A percentile compares a stretch with the other conserved stretches of the same genome.
These are phyloP conservation scores for Moesziomyces antarcticus DNA, from an alignment of 1,284 basidiomycete species.

Conservation along the genomic window DNA sequence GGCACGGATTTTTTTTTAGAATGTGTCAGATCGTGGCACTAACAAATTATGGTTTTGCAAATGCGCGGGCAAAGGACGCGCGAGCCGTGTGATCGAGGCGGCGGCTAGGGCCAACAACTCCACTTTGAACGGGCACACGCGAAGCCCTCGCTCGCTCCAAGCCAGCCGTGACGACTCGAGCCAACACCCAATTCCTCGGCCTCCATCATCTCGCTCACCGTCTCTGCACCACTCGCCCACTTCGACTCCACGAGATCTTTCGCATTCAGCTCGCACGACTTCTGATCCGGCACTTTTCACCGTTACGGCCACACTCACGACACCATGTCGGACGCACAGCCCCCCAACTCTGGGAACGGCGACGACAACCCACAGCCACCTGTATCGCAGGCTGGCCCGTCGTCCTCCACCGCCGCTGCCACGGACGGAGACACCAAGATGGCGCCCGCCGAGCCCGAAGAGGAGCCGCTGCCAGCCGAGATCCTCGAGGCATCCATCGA, in stretches of 20 bases:
- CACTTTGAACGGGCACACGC: constrained; percentile 12
- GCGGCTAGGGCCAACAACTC: constrained; percentile 11
- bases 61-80: constrained; percentile 22
- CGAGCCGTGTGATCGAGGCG: constrained; percentile 38
- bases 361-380: constrained; percentile 19
- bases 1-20: neutral
- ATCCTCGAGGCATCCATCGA: constrained; percentile 61
- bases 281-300: neutral
- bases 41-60: neutral
- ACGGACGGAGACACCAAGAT: constrained; percentile 48
- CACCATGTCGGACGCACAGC: constrained; percentile 46
- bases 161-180: neutral
- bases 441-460: constrained; percentile 42
- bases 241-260: neutral
- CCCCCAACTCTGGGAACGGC: constrained; percentile 19
- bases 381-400: constrained; percentile 27
- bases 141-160: neutral
- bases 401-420: constrained; percentile 13
- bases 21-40: constrained; percentile 5
- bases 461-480: constrained; percentile 55
- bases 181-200: neutral
- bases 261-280: neutral
- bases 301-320: neutral
- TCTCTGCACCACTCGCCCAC: neutral
- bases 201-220: neutral